Conservation (phyloP, 805 yeast genomes). For the Lachancea nothofagi region DNA sequence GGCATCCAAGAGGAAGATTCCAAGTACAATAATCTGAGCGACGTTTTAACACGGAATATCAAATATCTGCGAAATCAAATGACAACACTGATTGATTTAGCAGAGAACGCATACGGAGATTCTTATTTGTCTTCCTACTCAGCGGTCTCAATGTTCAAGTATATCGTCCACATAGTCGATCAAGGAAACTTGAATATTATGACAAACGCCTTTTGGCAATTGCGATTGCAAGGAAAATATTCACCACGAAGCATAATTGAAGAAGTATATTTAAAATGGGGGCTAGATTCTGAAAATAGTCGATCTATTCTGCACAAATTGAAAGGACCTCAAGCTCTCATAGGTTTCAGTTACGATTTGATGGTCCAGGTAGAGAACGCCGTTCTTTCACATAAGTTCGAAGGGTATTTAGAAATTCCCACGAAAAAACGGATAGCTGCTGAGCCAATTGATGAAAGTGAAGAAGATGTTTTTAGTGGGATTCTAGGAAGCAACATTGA, state of each 20-base stretch:
- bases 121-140: slow-evolving; percentile 14
- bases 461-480: neutral
- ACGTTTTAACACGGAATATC: neutral
- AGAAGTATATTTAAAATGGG: slow-evolving; percentile 21
- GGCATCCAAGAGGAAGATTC: neutral
- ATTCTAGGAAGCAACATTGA: slow-evolving; percentile 1
- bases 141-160: slow-evolving; percentile 15
- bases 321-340: slow-evolving; percentile 9
- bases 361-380: slow-evolving; percentile 1
- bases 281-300: slow-evolving; percentile 13
- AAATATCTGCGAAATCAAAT: slow-evolving; percentile 1
- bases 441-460: neutral
- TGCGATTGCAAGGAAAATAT: neutral
- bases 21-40: neutral
- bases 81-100: slow-evolving; percentile 1
- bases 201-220: slow-evolving; percentile 12
- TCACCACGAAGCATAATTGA: slow-evolving; percentile 9
- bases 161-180: slow-evolving; percentile 15
- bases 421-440: neutral
- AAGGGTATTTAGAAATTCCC: neutral
- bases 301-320: slow-evolving; percentile 12
- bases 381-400: neutral
- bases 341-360: neutral
- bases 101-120: neutral
- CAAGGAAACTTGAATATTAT: slow-evolving; percentile 8